Evolutionary conservation across 2,329 filamentous ascomycete genomes (phyloP), one percentile per base, ranked within the genome.

Genomic region (Xylaria sp.): DNA sequence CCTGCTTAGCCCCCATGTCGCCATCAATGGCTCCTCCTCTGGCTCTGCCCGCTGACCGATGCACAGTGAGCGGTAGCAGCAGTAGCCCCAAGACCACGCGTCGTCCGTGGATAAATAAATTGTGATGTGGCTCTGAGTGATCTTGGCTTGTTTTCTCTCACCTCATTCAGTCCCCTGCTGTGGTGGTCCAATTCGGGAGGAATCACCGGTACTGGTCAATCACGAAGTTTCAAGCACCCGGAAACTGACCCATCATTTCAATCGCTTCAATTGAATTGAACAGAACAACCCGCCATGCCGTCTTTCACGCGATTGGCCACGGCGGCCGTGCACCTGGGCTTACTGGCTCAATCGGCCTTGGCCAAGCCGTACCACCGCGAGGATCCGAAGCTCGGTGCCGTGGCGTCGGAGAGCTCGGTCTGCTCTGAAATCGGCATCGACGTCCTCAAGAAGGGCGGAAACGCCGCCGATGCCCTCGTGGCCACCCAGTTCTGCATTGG

Each of bases 401-500:
- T 94, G 23, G 90, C 92, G 13, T 91, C 90, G 62, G 91, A 94
- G 78, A 90, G 86, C 74, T 79, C 83, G 2, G 86, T 92, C 71
- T 94, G 92, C 77, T 93, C 90, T 70, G 78, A 84, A 39, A 90
- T 93, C 74, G 92, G 92, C 1, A 86, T 87, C 31, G 85, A 91
- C 52, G 82, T 92, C 20, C 79, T 94, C 33, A 79, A 81, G 23
- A 78, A 80, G 20, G 86, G 87, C 3, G 86, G 92, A 7, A 94
- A 93, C 80, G 92, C 92, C 13, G 92, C 91, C 0, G 92, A 95
- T 80, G 91, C 92, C 56, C 81, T 93, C 70, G 89, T 94, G 23
- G 91, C 89, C 36, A 92, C 92, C 0, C 89, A 89, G 8, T 86
- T 94, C 60, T 95, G 92, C 71, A 87, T 94, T 46, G 92, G 92